These are phyloP conservation scores for Phytopythium boreale DNA, from an alignment of 352 stramenopile genomes.

Conservation along the genomic window DNA sequence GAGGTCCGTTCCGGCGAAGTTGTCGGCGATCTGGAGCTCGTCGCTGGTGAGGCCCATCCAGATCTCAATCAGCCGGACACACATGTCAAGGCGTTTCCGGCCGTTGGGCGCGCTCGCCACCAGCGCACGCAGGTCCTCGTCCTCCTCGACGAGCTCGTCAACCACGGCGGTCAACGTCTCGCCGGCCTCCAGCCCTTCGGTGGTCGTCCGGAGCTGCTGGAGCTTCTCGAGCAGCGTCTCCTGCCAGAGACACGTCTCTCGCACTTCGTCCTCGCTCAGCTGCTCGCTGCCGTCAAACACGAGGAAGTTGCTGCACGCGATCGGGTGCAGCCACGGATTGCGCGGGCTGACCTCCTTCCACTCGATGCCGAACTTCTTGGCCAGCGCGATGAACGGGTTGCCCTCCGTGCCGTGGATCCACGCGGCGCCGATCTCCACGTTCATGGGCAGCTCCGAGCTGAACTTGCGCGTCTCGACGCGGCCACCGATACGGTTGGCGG, in stretches of 20 bases:
- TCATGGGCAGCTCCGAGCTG: constrained; percentile 35
- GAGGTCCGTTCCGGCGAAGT: constrained; percentile 50
- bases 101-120: constrained; percentile 19
- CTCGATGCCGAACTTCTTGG: constrained; percentile 32
- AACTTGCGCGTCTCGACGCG: constrained; percentile 49
- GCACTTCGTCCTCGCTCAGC: constrained; percentile 23
- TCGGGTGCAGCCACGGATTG: constrained; percentile 58
- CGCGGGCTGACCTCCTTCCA: constrained; percentile 45
- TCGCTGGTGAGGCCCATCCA: constrained; percentile 54
- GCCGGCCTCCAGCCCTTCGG: constrained; percentile 7
- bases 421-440: constrained; percentile 50
- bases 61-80: constrained; percentile 46
- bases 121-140: constrained; percentile 15
- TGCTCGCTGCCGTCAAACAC: constrained; percentile 31
- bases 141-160: constrained; percentile 21
- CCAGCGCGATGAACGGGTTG: constrained; percentile 42
- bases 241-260: constrained; percentile 44
- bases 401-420: constrained; percentile 56
- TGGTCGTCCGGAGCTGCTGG: constrained; percentile 25
- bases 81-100: constrained; percentile 30
- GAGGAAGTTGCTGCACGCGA: constrained; percentile 41
- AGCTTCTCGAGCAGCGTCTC: constrained; percentile 43
- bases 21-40: constrained; percentile 43
- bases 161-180: constrained; percentile 36
- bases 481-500: constrained; percentile 41